A percentile compares a stretch with the other conserved stretches of the same genome.
phyloP scores from a whole-genome alignment of 1,284 basidiomycete species.

The Naganishia sp. region DNA sequence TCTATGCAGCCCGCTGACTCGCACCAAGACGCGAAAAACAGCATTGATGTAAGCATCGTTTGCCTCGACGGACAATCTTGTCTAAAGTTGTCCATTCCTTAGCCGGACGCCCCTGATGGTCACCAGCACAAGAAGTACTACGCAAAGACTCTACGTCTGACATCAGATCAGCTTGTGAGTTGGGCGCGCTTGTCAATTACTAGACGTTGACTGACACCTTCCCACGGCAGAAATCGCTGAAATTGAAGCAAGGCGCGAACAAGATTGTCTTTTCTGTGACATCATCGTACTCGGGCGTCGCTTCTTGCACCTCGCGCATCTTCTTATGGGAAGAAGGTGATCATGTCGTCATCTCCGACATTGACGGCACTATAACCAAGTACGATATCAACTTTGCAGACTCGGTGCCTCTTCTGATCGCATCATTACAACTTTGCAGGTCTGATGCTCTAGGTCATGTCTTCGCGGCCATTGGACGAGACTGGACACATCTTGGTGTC shows the following conservation, averaged over 20 bases:
- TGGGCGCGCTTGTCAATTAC: not conserved
- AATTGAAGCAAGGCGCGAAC: slow-evolving; percentile 86
- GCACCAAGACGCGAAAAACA: too few species aligned
- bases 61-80: too few species aligned
- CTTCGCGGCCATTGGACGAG: slow-evolving; percentile 97
- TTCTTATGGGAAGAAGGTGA: slow-evolving; percentile 94
- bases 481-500: slow-evolving; percentile 98
- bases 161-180: slow-evolving; percentile 75
- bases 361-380: slow-evolving; percentile 99
- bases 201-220: not conserved
- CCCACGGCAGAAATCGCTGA: slow-evolving; percentile 69
- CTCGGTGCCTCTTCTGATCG: not conserved
- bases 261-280: slow-evolving; percentile 87
- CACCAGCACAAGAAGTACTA: slow-evolving; percentile 56
- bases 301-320: slow-evolving; percentile 87
- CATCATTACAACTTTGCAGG: slow-evolving; percentile 54
- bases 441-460: slow-evolving; percentile 97
- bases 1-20: too few species aligned
- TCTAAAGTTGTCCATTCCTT: too few species aligned
- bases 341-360: slow-evolving; percentile 91
- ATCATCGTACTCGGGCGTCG: slow-evolving; percentile 77
- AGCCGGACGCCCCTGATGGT: not conserved
- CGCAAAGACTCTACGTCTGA: slow-evolving; percentile 87
- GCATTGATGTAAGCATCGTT: too few species aligned
- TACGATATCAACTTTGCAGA: slow-evolving; percentile 52